Conservation (phyloP, 1,284 basidiomycete species). For the Hymenochaete sp. region DNA sequence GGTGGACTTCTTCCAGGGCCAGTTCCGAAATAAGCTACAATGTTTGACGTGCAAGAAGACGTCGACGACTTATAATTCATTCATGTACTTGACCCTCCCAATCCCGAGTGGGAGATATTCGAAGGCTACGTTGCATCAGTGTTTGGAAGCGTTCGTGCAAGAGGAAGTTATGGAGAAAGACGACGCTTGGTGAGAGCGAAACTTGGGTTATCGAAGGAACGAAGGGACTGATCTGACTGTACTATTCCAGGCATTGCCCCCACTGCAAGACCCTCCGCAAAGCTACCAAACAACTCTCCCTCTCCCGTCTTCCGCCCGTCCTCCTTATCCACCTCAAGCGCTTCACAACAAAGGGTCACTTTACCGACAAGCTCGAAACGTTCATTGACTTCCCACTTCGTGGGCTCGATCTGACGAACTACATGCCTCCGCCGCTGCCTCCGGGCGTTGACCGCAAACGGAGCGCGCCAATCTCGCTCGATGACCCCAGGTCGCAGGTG, state of each 20-base stretch:
- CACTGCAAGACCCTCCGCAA: conserved; percentile 80
- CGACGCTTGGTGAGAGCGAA: conserved; percentile 78
- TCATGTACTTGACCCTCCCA: conserved; percentile 92
- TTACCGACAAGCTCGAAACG: conserved; percentile 93
- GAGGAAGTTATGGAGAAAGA: conserved; percentile 89
- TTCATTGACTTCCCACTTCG: conserved; percentile 83
- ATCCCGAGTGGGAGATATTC: conserved; percentile 61
- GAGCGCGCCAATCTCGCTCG: conserved; percentile 35
- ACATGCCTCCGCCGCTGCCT: conserved; percentile 78
- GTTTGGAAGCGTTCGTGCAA: conserved; percentile 87
- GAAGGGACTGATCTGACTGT: not conserved
- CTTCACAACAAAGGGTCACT: conserved; percentile 87
- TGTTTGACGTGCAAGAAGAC: conserved; percentile 93
- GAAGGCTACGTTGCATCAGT: conserved; percentile 69
- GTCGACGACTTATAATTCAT: conserved; percentile 95
- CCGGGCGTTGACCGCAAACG: conserved; percentile 46
- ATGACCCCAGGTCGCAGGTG: conserved; percentile 72
- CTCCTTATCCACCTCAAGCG: conserved; percentile 95
- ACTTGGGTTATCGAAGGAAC: conserved; percentile 7
- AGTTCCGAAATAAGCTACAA: conserved; percentile 86
- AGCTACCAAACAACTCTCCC: conserved; percentile 79
- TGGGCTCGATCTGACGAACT: conserved; percentile 80
- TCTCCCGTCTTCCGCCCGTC: conserved; percentile 86
- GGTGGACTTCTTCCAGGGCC: conserved; percentile 97
- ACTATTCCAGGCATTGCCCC: conserved; percentile 72